Evolutionary conservation across 2,329 filamentous ascomycete species (phyloP).

Genomic region (Mollisia scopiformis): DNA sequence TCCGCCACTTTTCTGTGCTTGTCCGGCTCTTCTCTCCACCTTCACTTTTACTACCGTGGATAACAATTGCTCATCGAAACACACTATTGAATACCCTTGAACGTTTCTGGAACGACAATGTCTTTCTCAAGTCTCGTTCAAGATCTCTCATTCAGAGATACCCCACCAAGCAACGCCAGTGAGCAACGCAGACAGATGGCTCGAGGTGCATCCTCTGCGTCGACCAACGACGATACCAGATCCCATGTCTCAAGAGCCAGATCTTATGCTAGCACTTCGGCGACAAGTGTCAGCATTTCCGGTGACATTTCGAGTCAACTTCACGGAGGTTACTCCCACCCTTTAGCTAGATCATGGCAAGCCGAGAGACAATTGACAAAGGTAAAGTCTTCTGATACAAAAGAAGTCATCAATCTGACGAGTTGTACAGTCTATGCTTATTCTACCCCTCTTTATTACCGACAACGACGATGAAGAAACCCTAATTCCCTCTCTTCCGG

Average conservation of each 20-base stretch:
- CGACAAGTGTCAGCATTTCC: constrained; percentile 70
- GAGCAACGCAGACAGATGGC: constrained; percentile 47
- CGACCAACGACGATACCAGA: constrained; percentile 59
- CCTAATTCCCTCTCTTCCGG: constrained; percentile 86
- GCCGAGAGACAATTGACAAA: constrained; percentile 84
- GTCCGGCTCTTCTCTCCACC: neutral
- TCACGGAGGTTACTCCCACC: constrained; percentile 81
- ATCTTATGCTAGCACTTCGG: constrained; percentile 68
- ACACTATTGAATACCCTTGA: neutral
- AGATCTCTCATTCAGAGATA: constrained; percentile 63
- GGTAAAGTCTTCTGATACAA: constrained; percentile 46
- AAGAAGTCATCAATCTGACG: constrained; percentile 2
- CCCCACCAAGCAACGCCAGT: constrained; percentile 40
- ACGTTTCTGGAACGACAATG: constrained; percentile 44
- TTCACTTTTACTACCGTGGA: neutral
- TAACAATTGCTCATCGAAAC: neutral
- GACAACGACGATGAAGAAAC: constrained; percentile 93
- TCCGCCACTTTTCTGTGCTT: neutral
- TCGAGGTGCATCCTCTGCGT: constrained; percentile 46
- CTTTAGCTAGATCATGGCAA: constrained; percentile 80
- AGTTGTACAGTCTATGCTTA: constrained; percentile 84
- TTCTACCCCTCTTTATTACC: constrained; percentile 95
- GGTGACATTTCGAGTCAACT: constrained; percentile 82
- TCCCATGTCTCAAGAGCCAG: constrained; percentile 66
- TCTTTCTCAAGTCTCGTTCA: constrained; percentile 71